These are phyloP conservation scores for Neopestalotiopsis clavispora DNA, from an alignment of 2,329 filamentous ascomycete genomes.

Conservation along the genomic window DNA sequence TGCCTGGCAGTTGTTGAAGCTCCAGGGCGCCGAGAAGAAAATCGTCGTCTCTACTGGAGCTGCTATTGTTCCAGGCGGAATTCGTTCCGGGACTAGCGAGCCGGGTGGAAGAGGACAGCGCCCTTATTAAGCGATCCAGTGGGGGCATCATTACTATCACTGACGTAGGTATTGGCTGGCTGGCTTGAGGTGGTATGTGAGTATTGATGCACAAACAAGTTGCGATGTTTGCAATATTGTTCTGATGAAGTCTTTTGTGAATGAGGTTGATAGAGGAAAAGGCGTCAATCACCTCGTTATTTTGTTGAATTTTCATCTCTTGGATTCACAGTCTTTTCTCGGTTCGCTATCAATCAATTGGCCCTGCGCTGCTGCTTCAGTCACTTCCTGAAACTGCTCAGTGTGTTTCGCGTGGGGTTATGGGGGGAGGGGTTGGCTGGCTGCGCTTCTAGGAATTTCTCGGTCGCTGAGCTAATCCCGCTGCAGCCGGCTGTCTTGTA, in stretches of 20 bases:
- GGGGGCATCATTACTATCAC: conserved; percentile 10
- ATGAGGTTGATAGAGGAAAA: background rate
- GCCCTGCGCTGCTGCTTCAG: background rate
- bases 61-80: background rate
- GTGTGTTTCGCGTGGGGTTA: conserved; percentile 5
- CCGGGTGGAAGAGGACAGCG: conserved; percentile 9
- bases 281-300: background rate
- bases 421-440: background rate
- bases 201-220: too few relatives aligned
- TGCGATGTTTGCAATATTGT: background rate
- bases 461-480: background rate
- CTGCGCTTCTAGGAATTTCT: background rate
- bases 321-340: background rate
- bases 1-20: conserved; percentile 19
- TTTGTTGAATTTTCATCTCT: background rate
- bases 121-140: conserved; percentile 15
- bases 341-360: background rate
- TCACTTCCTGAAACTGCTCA: conserved; percentile 6
- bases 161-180: conserved; percentile 14
- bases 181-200: too few relatives aligned
- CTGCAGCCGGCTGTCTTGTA: background rate
- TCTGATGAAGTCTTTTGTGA: background rate
- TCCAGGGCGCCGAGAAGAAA: conserved; percentile 21
- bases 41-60: conserved; percentile 13
- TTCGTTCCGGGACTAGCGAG: conserved; percentile 9